phyloP scores from a whole-genome alignment of 345 rosid genomes.

The Salix suchowensis region DNA sequence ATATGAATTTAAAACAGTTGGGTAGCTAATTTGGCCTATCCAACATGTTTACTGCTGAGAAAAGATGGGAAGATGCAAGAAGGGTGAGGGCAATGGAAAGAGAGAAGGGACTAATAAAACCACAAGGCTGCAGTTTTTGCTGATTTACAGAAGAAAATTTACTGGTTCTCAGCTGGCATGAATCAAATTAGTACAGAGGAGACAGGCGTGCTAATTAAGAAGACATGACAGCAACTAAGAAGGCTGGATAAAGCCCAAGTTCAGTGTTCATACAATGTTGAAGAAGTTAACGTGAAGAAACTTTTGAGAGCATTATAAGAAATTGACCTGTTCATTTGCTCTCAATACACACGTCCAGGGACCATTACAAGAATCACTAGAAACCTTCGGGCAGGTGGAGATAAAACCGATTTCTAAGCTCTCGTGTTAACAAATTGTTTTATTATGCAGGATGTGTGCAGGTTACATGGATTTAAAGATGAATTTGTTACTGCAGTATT shows the following conservation, averaged over 20 bases:
- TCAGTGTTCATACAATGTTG: too few relatives aligned
- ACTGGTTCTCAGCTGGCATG: conserved; percentile 20
- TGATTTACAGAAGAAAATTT: conserved; percentile 19
- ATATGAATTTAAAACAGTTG: conserved; percentile 8
- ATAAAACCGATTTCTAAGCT: conserved; percentile 21
- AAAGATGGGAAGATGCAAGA: conserved; percentile 23
- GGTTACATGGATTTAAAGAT: conserved; percentile 21
- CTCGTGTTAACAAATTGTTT: conserved; percentile 8
- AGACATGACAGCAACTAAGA: conserved; percentile 12
- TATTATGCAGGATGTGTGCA: conserved; percentile 10
- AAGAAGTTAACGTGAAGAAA: too few relatives aligned
- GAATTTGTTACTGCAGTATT: conserved; percentile 2
- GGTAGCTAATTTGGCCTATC: conserved; percentile 28
- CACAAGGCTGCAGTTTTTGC: conserved; percentile 21
- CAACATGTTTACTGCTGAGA: conserved; percentile 21
- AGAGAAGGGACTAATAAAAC: conserved; percentile 14
- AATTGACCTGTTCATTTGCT: too few relatives aligned
- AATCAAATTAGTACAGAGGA: conserved; percentile 16
- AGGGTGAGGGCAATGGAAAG: background rate
- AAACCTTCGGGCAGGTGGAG: too few relatives aligned
- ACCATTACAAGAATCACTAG: too few relatives aligned
- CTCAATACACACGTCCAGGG: too few relatives aligned
- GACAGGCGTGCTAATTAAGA: conserved; percentile 13
- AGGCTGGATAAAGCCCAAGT: background rate
- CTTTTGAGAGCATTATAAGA: too few relatives aligned